Conservation (phyloP, 805 yeast genomes). For the Kuraishia molischiana region DNA sequence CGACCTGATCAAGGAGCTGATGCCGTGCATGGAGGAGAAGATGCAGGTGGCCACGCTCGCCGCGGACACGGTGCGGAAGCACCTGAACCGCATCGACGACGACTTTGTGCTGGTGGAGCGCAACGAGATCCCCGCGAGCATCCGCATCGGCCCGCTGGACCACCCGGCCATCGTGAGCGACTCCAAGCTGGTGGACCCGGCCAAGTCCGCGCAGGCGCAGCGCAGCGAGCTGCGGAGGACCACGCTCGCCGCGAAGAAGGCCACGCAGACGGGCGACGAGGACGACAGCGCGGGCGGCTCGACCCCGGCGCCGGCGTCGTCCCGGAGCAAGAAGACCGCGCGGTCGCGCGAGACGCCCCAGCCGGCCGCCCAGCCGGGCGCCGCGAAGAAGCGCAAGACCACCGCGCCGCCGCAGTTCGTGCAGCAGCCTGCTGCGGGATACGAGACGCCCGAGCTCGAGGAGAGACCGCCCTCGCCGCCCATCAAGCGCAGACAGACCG, state of each 20-base stretch:
- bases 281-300: constrained; percentile 4
- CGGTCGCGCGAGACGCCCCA: background rate
- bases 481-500: constrained; percentile 1
- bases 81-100: constrained; percentile 64
- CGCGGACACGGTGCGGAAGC: constrained; percentile 61
- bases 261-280: constrained; percentile 21
- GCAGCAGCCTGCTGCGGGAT: too few relatives aligned
- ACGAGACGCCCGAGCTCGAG: constrained; percentile 1
- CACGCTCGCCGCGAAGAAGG: constrained; percentile 83
- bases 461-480: background rate
- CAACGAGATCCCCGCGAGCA: constrained; percentile 71
- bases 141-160: constrained; percentile 69
- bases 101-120: constrained; percentile 68
- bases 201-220: constrained; percentile 59
- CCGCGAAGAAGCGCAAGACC: background rate
- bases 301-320: background rate
- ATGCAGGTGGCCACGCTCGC: constrained; percentile 96
- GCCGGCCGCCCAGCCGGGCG: background rate
- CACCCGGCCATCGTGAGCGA: constrained; percentile 86
- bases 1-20: constrained; percentile 49
- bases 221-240: constrained; percentile 84
- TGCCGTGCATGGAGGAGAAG: constrained; percentile 92
- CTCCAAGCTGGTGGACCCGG: constrained; percentile 35
- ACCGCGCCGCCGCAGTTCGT: background rate
- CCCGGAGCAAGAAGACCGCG: background rate